Base-by-base conservation (phyloP, 805 yeast genomes). In the Candida fluviatilis region DNA sequence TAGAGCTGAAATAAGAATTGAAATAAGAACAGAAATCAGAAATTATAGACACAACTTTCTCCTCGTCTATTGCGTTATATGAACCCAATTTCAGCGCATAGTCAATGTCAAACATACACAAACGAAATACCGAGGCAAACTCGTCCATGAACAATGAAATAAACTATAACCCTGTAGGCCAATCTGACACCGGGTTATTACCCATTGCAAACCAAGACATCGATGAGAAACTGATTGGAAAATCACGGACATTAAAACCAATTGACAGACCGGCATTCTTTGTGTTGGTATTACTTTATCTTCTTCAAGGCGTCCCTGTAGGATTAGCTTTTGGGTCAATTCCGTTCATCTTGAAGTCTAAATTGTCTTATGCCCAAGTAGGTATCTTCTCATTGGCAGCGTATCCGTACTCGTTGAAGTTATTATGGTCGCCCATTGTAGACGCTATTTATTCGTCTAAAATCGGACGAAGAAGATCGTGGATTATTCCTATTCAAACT, bases 251-350 rank as follows among this genome's bases (percentile, higher is more conserved):
- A 21, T 36, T 45, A 24, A 30, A 31, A 30, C 38, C 42, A 13
- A 47, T 43, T 12, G 98, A 90, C 52, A 62, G 86, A 39, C 82
- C 83, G 11, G 86, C 89, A 40, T 93, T 91, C 56, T 62, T 73
- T 30, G 69, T 91, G 5, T 65, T 91, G 40, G 81, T 88, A 4
- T 52, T 85, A 4, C 64, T 93, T 24, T 93, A 93, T 56, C 65
- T 89, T 35, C 71, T 90, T 5, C 99, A 93, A 58, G 99, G 99
- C n/a, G 80, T 93, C 4, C 99, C 99, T 0, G 95, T 90, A 11
- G 99, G 99, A 0, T 64, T 93, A 24, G 95, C 96, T 1, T 89
- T 91, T 66, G 99, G 99, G 2, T 81, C 95, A 1, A 75, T 93
- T 8, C 99, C 99, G 1, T 93, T 90, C 53, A 64, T 93, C 14